A percentile compares a stretch with the other conserved stretches of the same genome.
Evolutionary conservation across 441 rosid genomes (phyloP).

Genomic region (Pelargonium cotyledonis): DNA sequence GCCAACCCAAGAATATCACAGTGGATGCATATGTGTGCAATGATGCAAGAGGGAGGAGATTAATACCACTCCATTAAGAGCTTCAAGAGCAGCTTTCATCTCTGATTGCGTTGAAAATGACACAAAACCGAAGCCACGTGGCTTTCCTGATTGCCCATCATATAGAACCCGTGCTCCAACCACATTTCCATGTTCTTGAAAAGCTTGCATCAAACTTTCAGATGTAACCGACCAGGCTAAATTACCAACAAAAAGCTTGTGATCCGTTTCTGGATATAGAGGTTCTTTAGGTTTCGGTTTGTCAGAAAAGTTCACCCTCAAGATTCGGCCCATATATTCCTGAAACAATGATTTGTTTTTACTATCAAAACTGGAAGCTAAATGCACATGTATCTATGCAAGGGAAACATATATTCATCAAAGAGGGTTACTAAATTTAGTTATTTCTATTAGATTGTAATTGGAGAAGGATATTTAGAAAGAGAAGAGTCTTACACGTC

Average conservation of each 20-base stretch:
- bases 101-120: conserved; percentile 52
- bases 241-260: conserved; percentile 79
- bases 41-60: conserved; percentile 2
- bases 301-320: conserved; percentile 77
- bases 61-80: conserved; percentile 60
- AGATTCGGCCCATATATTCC: conserved; percentile 60
- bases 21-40: too few relatives aligned
- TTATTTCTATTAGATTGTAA: neutral
- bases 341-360: conserved; percentile 20
- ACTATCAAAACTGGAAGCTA: neutral
- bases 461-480: too few relatives aligned
- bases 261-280: conserved; percentile 71
- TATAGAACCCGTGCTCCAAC: conserved; percentile 76
- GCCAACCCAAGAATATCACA: too few relatives aligned
- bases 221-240: conserved; percentile 78
- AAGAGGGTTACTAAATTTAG: neutral
- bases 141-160: conserved; percentile 76
- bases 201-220: conserved; percentile 61
- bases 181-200: conserved; percentile 63
- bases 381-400: neutral
- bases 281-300: conserved; percentile 62
- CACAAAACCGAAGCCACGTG: conserved; percentile 80
- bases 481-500: conserved; percentile 49
- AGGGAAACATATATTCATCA: neutral
- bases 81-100: conserved; percentile 71